A percentile compares a stretch with the other conserved stretches of the same genome.
Conservation (phyloP, 2,329 filamentous ascomycete species). For the Helotiales sp. region DNA sequence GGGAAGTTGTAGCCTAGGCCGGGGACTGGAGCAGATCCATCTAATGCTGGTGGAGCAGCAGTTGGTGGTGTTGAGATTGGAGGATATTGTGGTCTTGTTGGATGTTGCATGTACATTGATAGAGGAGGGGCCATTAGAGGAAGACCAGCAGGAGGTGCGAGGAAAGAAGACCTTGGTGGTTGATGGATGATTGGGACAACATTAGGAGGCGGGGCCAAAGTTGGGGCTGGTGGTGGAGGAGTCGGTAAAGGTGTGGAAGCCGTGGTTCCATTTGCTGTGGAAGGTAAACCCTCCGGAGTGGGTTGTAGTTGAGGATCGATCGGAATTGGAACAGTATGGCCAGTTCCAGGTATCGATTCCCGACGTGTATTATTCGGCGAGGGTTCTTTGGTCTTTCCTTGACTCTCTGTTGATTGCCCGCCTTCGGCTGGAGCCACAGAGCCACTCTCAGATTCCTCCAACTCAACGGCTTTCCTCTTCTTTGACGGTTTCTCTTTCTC, state of each 20-base stretch:
- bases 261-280: neutral
- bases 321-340: neutral
- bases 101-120: slow-evolving; percentile 12
- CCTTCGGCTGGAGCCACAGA: slow-evolving; percentile 1
- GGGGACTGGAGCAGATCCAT: slow-evolving; percentile 32
- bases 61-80: slow-evolving; percentile 11
- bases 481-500: slow-evolving; percentile 52
- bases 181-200: slow-evolving; percentile 10
- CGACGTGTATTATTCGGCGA: neutral
- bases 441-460: slow-evolving; percentile 25
- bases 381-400: neutral
- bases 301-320: neutral
- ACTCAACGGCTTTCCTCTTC: slow-evolving; percentile 58
- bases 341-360: neutral
- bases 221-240: neutral
- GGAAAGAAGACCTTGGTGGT: slow-evolving; percentile 23
- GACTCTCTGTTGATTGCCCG: neutral
- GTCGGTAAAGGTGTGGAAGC: neutral
- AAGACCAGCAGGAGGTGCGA: slow-evolving; percentile 26
- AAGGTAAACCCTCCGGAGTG: neutral
- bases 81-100: slow-evolving; percentile 6
- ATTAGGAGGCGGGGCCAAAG: slow-evolving; percentile 4
- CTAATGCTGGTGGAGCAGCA: slow-evolving; percentile 25
- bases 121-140: slow-evolving; percentile 24
- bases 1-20: slow-evolving; percentile 34